phyloP scores from a whole-genome alignment of 106 monocot species.

The Dioscorea alata region DNA sequence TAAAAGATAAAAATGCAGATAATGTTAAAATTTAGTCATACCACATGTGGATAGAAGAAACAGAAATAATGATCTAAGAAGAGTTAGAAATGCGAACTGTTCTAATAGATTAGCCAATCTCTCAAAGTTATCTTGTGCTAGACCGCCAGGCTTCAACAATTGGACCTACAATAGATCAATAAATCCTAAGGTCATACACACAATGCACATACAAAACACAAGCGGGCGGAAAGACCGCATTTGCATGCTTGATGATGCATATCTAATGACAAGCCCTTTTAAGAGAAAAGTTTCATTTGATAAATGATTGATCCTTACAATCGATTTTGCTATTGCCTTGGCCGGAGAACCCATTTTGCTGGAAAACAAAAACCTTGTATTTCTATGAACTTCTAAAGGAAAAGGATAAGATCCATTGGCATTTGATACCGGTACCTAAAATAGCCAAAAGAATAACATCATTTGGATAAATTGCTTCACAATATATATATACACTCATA shows the following conservation, averaged over 20 bases:
- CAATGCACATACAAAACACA: not conserved
- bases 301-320: constrained; percentile 43
- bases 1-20: constrained; percentile 12
- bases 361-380: constrained; percentile 74
- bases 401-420: constrained; percentile 74
- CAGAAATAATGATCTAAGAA: constrained; percentile 8
- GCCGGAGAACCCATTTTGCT: constrained; percentile 64
- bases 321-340: constrained; percentile 84
- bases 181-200: not conserved
- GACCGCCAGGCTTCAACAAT: constrained; percentile 76
- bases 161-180: constrained; percentile 53
- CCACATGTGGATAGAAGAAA: not conserved
- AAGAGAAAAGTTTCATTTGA: no score
- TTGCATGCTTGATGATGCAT: no score
- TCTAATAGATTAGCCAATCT: constrained; percentile 72
- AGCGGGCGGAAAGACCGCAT: no score
- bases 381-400: constrained; percentile 70
- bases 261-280: no score
- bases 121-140: constrained; percentile 71
- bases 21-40: not conserved
- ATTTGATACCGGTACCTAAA: constrained; percentile 88
- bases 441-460: not conserved
- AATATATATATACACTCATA: no score
- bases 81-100: constrained; percentile 52
- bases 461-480: no score